Base-by-base conservation (phyloP, 176 grass and related monocot species). In the Tillandsia leiboldiana region DNA sequence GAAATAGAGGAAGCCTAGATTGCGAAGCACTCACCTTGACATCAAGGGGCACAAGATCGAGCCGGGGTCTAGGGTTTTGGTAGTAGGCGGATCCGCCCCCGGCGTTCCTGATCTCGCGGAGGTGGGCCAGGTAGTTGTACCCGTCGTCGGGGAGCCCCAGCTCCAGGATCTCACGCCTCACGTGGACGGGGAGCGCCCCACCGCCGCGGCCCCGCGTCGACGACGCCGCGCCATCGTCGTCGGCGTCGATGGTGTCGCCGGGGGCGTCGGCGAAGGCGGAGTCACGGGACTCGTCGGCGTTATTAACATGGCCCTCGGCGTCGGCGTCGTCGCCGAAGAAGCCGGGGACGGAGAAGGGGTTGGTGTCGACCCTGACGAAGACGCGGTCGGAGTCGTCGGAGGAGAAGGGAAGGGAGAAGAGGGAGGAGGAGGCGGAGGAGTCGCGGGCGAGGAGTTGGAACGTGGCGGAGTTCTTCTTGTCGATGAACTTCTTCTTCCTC, bases 141-240 rank as follows among this genome's bases (percentile, higher is more conserved):
- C 89, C 94, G 10, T 99, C 94, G 73, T 99, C 94, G 0, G 89
- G 94, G 77, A 99, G 81, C 64, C 89, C 94, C 68, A 99, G 73
- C 76, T 90, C 89, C 51, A 99, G 79, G 67, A 99, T 99, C 76
- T 99, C 84, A 50, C 72, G 70, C 77, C 84, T 91, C 48, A 93
- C 72, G 49, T 90, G 69, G 15, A 90, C 77, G 3, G 72, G 62
- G 29, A 87, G 77, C 20, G 51, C 27, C 12, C 22, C 51, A 12
- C 50, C 8, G 2, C 52, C 28, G 0, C 70, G 64, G 9, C 14
- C 50, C 66, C 10, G 26, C 10, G 73, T 33, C 29, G 10, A 3
- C 33, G 12, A 11, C 53, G 51, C 51, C 3, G 11, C 51, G 53
- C 10, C 18, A 13, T 42, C 33, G 33, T 67, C 52, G 50, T 47